Conservation (phyloP, 164 flowering plant genomes). For the Magnolia officinalis region DNA sequence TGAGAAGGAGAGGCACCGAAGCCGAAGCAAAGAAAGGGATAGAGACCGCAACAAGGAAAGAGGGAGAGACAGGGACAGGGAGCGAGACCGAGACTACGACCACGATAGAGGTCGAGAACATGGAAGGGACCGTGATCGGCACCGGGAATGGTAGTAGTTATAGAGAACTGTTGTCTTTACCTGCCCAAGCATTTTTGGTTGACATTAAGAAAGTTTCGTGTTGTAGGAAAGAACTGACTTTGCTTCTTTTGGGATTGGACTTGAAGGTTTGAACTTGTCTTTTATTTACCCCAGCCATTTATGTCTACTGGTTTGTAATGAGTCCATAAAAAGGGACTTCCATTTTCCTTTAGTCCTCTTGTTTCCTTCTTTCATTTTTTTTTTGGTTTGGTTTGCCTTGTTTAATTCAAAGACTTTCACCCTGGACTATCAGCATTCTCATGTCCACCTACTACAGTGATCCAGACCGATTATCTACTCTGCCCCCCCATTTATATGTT, state of each 20-base stretch:
- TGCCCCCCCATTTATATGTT: too few species aligned
- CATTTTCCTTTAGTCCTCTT: too few species aligned
- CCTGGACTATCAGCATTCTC: too few species aligned
- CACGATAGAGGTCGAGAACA: slow-evolving; percentile 52
- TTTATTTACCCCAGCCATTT: too few species aligned
- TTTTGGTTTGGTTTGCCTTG: too few species aligned
- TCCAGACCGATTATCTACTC: too few species aligned
- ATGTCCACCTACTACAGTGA: too few species aligned
- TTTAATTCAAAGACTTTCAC: too few species aligned
- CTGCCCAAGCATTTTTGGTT: neutral
- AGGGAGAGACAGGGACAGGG: slow-evolving; percentile 36
- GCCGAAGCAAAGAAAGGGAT: slow-evolving; percentile 57
- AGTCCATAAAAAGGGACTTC: too few species aligned
- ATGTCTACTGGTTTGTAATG: too few species aligned
- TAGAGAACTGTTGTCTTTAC: neutral
- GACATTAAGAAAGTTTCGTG: neutral
- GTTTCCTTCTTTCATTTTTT: too few species aligned
- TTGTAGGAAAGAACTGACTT: neutral
- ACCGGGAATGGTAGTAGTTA: slow-evolving; percentile 30
- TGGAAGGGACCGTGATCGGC: slow-evolving; percentile 46
- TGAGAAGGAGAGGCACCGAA: slow-evolving; percentile 45
- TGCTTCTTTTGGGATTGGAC: neutral
- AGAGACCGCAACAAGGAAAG: slow-evolving; percentile 30
- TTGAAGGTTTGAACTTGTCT: neutral
- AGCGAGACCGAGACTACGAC: slow-evolving; percentile 41